phyloP scores from a whole-genome alignment of 176 grass and related monocot species.

The Aegilops longissima region DNA sequence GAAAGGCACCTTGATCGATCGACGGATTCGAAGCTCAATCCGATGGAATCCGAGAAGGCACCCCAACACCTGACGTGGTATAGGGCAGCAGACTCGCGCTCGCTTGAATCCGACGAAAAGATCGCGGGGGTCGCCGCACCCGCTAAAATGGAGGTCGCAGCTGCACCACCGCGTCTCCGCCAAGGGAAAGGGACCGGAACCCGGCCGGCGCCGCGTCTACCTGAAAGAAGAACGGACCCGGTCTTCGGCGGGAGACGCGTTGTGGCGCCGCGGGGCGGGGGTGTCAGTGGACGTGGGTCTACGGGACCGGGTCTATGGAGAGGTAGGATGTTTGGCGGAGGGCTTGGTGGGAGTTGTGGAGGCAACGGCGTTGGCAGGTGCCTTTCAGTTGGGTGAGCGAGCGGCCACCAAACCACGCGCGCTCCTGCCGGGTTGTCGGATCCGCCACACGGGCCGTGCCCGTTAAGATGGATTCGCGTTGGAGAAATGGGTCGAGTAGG shows the following conservation, averaged over 20 bases:
- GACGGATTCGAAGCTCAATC: background rate
- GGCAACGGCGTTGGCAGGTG: background rate
- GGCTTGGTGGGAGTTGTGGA: constrained; percentile 8
- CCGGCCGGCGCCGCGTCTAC: background rate
- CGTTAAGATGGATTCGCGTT: background rate
- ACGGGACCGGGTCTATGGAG: background rate
- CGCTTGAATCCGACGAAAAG: background rate
- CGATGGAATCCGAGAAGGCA: background rate
- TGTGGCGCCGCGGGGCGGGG: background rate
- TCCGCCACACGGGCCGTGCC: background rate
- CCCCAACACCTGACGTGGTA: background rate
- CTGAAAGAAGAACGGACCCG: background rate
- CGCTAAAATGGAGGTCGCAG: constrained; percentile 17
- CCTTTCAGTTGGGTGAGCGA: constrained; percentile 23
- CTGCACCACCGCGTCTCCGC: constrained; percentile 29
- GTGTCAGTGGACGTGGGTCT: background rate
- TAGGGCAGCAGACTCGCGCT: background rate
- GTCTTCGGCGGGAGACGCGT: background rate
- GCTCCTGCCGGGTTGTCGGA: background rate
- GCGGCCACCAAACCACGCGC: constrained; percentile 10
- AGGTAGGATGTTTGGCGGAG: background rate
- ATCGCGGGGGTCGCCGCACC: background rate
- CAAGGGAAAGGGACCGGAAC: constrained; percentile 21
- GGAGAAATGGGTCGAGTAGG: no score
- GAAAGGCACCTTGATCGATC: constrained; percentile 3